phyloP scores from a whole-genome alignment of 2,329 filamentous ascomycete genomes.

The Cytospora mali region DNA sequence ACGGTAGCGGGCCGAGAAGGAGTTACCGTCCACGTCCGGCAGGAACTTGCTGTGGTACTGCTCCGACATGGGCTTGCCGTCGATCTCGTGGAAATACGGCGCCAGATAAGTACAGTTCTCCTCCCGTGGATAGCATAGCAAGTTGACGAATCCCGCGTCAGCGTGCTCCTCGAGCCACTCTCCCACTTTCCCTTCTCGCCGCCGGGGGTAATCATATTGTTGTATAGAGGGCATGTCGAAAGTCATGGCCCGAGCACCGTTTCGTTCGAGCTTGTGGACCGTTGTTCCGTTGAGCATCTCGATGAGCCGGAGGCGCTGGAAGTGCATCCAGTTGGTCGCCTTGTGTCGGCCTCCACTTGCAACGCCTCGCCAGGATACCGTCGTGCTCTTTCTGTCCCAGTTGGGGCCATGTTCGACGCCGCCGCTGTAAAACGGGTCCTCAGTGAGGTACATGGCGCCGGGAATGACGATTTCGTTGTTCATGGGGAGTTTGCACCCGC shows the following conservation, averaged over 20 bases:
- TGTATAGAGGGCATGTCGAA: constrained; percentile 50
- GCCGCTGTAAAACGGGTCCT: constrained; percentile 62
- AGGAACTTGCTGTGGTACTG: constrained; percentile 66
- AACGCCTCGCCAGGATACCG: constrained; percentile 65
- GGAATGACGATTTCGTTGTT: constrained; percentile 66
- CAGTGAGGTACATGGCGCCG: constrained; percentile 63
- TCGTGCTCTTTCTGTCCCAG: constrained; percentile 61
- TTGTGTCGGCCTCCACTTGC: constrained; percentile 61
- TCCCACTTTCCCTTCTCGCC: constrained; percentile 41
- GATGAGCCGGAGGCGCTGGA: constrained; percentile 72
- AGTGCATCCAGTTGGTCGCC: constrained; percentile 64
- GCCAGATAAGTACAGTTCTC: constrained; percentile 44
- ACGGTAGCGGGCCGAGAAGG: constrained; percentile 64
- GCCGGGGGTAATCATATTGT: constrained; percentile 47
- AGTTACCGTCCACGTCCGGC: constrained; percentile 72
- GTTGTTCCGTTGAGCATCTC: constrained; percentile 68
- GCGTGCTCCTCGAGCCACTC: constrained; percentile 45
- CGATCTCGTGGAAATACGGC: constrained; percentile 39
- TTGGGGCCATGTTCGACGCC: constrained; percentile 55
- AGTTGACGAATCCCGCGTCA: constrained; percentile 48
- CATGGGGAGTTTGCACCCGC: constrained; percentile 59
- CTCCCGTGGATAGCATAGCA: constrained; percentile 41
- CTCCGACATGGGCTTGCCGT: constrained; percentile 46
- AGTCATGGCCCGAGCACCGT: constrained; percentile 44
- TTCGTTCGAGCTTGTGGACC: constrained; percentile 51